Evolutionary conservation across 352 stramenopile species (phyloP).

Genomic region (Globisporangium acanthophoron): DNA sequence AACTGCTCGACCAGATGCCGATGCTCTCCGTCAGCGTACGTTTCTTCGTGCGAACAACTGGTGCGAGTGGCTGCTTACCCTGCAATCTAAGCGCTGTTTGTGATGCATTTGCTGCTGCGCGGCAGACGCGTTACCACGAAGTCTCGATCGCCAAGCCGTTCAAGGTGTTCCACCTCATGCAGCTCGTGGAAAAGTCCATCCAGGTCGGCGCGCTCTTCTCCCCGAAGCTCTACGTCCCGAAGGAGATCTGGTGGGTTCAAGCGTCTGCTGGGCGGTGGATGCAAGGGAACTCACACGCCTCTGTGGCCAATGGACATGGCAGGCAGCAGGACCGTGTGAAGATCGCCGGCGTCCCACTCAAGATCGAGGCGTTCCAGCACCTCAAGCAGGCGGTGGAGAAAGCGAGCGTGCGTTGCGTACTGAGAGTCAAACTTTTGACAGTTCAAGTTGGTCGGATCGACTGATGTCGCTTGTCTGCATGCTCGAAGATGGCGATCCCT

Average conservation of each 20-base stretch:
- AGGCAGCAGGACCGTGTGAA: constrained; percentile 65
- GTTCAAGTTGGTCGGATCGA: neutral
- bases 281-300: too few relatives aligned
- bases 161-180: constrained; percentile 74
- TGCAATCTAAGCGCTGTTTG: neutral
- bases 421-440: neutral
- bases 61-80: neutral
- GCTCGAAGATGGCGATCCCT: constrained; percentile 48
- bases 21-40: constrained; percentile 52
- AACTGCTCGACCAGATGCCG: constrained; percentile 69
- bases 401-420: constrained; percentile 35
- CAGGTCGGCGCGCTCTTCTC: constrained; percentile 69
- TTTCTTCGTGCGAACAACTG: neutral
- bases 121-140: constrained; percentile 54
- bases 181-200: constrained; percentile 77
- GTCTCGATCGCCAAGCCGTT: constrained; percentile 47
- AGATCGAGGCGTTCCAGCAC: constrained; percentile 57
- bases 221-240: constrained; percentile 65
- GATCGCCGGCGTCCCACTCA: constrained; percentile 49
- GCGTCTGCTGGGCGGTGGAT: neutral
- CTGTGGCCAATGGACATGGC: too few relatives aligned
- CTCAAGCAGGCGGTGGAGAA: constrained; percentile 69
- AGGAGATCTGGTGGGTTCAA: constrained; percentile 58
- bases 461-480: neutral
- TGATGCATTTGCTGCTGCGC: neutral